Conservation (phyloP, 2,329 filamentous ascomycete species). For the Curvularia sp. region DNA sequence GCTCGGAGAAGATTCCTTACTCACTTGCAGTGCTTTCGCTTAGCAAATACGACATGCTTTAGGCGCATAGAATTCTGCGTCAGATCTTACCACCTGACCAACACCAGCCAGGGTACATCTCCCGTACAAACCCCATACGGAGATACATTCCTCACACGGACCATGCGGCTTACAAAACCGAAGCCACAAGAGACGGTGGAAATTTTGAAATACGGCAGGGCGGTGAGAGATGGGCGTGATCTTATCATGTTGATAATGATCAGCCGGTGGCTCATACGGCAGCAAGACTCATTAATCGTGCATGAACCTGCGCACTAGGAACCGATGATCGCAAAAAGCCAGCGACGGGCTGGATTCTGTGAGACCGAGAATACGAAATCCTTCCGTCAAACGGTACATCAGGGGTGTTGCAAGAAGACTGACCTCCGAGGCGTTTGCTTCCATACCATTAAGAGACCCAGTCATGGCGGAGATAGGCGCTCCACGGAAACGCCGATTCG, state of each 20-base stretch:
- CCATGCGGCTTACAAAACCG: slow-evolving; percentile 11
- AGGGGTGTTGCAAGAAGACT: background rate
- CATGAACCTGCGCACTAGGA: slow-evolving; percentile 7
- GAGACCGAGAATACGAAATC: background rate
- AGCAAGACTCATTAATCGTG: slow-evolving; percentile 4
- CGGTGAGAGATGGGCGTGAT: slow-evolving; percentile 6
- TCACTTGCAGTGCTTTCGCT: slow-evolving; percentile 4
- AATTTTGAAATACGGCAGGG: slow-evolving; percentile 2
- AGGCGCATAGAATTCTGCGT: slow-evolving; percentile 7
- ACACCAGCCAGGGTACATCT: slow-evolving; percentile 8
- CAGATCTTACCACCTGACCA: slow-evolving; percentile 10
- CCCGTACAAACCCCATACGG: slow-evolving; percentile 9
- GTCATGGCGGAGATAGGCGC: slow-evolving; percentile 2
- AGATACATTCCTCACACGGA: slow-evolving; percentile 5
- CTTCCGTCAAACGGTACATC: background rate
- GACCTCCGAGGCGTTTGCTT: background rate
- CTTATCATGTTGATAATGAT: slow-evolving; percentile 6
- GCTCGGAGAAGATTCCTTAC: slow-evolving; percentile 10
- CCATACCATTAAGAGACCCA: no score
- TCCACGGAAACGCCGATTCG: background rate
- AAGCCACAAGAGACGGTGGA: background rate
- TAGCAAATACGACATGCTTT: background rate
- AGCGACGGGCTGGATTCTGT: background rate
- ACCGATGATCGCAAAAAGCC: slow-evolving; percentile 5
- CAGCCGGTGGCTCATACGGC: slow-evolving; percentile 13